These are phyloP conservation scores for Globisporangium echinulatum DNA, from an alignment of 352 stramenopile species.

Conservation along the genomic window DNA sequence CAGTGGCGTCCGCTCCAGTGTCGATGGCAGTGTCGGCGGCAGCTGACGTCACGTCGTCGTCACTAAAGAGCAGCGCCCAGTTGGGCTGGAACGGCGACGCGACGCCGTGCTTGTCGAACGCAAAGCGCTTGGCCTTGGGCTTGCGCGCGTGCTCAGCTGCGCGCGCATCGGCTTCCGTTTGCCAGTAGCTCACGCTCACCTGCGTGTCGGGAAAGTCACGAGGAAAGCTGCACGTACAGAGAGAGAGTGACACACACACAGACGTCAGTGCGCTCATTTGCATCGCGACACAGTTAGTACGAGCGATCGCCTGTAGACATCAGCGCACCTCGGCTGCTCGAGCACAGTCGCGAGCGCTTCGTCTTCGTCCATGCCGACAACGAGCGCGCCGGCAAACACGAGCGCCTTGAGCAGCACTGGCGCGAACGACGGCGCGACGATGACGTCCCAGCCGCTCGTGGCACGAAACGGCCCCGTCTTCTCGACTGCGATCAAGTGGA, in stretches of 20 bases:
- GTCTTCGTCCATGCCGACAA: constrained; percentile 69
- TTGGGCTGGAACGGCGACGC: constrained; percentile 51
- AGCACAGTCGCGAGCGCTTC: constrained; percentile 48
- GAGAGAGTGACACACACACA: background rate
- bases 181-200: constrained; percentile 53
- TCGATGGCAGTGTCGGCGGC: background rate
- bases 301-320: background rate
- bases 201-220: constrained; percentile 70
- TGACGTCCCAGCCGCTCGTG: constrained; percentile 62
- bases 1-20: background rate
- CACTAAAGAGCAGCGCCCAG: constrained; percentile 44
- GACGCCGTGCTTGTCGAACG: constrained; percentile 55
- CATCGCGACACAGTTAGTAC: too few species aligned
- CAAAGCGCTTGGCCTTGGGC: constrained; percentile 64
- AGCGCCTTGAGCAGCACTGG: constrained; percentile 49
- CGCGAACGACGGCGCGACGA: constrained; percentile 37
- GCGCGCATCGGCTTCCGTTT: constrained; percentile 15
- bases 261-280: background rate
- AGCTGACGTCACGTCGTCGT: background rate
- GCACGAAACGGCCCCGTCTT: constrained; percentile 33
- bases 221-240: constrained; percentile 43
- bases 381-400: constrained; percentile 57
- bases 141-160: constrained; percentile 32
- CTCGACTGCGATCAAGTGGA: constrained; percentile 41
- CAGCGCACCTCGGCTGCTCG: constrained; percentile 31